These are phyloP conservation scores for Venturiaceae sp. DNA, from an alignment of 2,329 filamentous ascomycete genomes.

Conservation along the genomic window DNA sequence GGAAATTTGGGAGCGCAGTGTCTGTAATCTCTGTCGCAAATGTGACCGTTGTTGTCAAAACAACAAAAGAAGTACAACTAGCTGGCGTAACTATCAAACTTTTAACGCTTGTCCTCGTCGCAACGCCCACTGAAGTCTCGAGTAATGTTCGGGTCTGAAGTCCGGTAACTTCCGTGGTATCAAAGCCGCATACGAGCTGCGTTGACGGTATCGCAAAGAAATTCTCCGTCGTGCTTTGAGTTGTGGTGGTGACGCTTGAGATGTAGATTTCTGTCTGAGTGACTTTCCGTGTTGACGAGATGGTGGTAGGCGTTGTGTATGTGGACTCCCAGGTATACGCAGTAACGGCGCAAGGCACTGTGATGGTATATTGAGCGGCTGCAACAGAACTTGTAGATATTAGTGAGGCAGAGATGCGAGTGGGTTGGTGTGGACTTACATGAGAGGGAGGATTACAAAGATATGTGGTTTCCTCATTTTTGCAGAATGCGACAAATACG, in stretches of 20 bases:
- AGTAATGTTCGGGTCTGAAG: not conserved
- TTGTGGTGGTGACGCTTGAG: not conserved
- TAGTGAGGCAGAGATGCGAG: too few species aligned
- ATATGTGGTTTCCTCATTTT: too few species aligned
- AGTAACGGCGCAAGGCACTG: not conserved
- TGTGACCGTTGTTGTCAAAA: not conserved
- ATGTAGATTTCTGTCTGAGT: not conserved
- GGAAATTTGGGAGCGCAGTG: too few species aligned
- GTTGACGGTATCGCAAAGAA: not conserved
- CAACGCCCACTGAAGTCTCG: not conserved
- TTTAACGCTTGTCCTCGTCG: not conserved
- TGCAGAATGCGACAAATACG: too few species aligned
- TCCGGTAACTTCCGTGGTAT: not conserved
- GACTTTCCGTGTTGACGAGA: not conserved
- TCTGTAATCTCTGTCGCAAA: too few species aligned
- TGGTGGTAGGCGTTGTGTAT: not conserved
- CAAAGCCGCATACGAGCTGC: not conserved
- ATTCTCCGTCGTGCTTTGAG: not conserved
- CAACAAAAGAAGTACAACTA: not conserved
- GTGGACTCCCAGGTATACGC: not conserved
- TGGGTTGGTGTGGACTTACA: too few species aligned
- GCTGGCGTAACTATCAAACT: not conserved
- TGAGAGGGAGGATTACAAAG: too few species aligned
- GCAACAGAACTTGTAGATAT: too few species aligned
- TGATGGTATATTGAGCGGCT: not conserved